Evolutionary conservation across 23 red algal genomes (phyloP).

Genomic region (Gracilaria gracilis): DNA sequence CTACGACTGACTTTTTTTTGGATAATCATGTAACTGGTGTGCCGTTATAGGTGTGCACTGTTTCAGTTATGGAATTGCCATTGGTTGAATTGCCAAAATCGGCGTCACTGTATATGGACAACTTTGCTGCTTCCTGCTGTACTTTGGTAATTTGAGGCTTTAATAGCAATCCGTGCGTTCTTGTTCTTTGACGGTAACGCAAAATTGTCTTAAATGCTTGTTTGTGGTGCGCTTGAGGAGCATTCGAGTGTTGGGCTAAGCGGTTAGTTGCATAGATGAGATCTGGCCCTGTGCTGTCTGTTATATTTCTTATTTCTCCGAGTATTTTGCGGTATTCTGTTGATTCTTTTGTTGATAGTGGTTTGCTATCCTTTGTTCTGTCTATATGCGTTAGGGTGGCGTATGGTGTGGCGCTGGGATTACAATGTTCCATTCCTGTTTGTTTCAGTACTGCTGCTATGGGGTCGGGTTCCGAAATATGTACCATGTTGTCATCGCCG

Average conservation of each 20-base stretch:
- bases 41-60: too few relatives aligned
- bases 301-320: background rate
- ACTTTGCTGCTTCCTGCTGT: too few relatives aligned
- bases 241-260: conserved; percentile 8
- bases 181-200: conserved; percentile 15
- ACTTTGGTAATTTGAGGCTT: too few relatives aligned
- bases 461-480: background rate
- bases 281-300: conserved; percentile 2
- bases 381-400: background rate
- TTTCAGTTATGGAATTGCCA: too few relatives aligned
- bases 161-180: background rate
- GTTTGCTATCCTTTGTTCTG: background rate
- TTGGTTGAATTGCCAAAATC: too few relatives aligned
- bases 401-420: background rate
- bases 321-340: conserved; percentile 5
- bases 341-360: background rate
- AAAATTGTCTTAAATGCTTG: conserved; percentile 8
- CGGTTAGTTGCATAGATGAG: background rate
- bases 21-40: too few relatives aligned
- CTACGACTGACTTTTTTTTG: too few relatives aligned
- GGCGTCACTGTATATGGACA: too few relatives aligned
- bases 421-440: background rate
- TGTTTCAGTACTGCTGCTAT: background rate
- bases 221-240: background rate
- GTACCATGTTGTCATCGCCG: background rate